These are phyloP conservation scores for Pilobolus umbonatus DNA, from an alignment of 192 early-diverging fungal genomes.

Conservation along the genomic window DNA sequence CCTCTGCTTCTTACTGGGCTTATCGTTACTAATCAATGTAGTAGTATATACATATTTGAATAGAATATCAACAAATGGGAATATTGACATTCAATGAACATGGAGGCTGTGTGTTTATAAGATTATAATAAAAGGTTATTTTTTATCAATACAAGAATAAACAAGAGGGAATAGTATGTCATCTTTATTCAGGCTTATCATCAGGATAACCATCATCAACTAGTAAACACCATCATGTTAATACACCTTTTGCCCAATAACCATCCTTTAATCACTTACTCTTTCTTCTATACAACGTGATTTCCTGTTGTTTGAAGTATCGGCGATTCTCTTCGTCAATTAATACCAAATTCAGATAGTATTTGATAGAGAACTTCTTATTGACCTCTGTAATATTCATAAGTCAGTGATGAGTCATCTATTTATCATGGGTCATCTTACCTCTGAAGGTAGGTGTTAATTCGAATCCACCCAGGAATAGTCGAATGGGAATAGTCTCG, in stretches of 20 bases:
- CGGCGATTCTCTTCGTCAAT: slow-evolving; percentile 97
- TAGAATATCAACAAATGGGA: not conserved
- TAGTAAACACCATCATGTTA: not conserved
- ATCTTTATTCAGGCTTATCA: slow-evolving; percentile 11
- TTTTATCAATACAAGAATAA: slow-evolving; percentile 1
- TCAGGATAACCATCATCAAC: slow-evolving; percentile 35
- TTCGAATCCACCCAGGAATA: slow-evolving; percentile 95
- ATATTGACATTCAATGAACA: no score
- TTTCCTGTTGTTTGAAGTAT: slow-evolving; percentile 99
- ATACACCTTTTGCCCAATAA: not conserved
- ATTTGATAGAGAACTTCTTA: slow-evolving; percentile 96
- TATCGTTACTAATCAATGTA: slow-evolving; percentile 11
- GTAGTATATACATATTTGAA: not conserved
- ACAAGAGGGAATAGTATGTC: no score
- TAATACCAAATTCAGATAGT: slow-evolving; percentile 95
- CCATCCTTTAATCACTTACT: slow-evolving; percentile 14
- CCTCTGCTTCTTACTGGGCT: slow-evolving; percentile 22
- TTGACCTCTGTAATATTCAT: slow-evolving; percentile 55
- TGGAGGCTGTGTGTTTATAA: no score
- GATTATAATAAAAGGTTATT: slow-evolving; percentile 1
- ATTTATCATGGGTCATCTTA: not conserved
- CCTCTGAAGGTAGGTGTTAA: slow-evolving; percentile 91
- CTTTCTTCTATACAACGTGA: slow-evolving; percentile 67
- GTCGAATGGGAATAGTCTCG: slow-evolving; percentile 95
- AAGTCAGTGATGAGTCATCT: not conserved